Conservation (phyloP, 163 green algal species). For the Chloroidium sp. region DNA sequence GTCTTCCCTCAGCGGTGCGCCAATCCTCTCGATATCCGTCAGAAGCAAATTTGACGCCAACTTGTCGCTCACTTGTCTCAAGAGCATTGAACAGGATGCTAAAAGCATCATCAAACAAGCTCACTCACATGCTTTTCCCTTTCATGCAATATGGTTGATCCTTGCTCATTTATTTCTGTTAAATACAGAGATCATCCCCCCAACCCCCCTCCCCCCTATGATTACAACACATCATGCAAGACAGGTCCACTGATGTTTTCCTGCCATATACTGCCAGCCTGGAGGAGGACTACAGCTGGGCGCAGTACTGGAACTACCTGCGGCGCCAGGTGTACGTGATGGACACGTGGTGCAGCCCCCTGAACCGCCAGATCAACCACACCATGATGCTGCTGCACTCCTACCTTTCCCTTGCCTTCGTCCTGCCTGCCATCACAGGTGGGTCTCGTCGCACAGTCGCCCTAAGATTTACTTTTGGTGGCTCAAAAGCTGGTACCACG, state of each 20-base stretch:
- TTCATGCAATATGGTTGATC: no score
- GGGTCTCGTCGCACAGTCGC: neutral
- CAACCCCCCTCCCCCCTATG: no score
- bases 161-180: no score
- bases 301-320: conserved; percentile 85
- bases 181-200: no score
- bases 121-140: no score
- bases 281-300: conserved; percentile 1
- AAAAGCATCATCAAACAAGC: no score
- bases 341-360: conserved; percentile 67
- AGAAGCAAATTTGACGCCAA: no score
- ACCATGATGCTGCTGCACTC: conserved; percentile 55
- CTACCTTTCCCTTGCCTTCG: conserved; percentile 57
- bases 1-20: conserved; percentile 67
- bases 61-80: no score
- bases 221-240: neutral
- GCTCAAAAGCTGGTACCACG: neutral
- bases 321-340: conserved; percentile 84
- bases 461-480: no score
- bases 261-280: conserved; percentile 1
- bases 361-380: conserved; percentile 67
- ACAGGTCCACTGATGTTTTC: no score
- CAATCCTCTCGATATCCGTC: no score
- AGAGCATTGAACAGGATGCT: no score
- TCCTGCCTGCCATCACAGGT: conserved; percentile 35